Percentiles rank a stretch among this genome's conserved stretches.
These are phyloP conservation scores for Microcera coccophila DNA, from an alignment of 2,329 filamentous ascomycete genomes.

Conservation along the genomic window DNA sequence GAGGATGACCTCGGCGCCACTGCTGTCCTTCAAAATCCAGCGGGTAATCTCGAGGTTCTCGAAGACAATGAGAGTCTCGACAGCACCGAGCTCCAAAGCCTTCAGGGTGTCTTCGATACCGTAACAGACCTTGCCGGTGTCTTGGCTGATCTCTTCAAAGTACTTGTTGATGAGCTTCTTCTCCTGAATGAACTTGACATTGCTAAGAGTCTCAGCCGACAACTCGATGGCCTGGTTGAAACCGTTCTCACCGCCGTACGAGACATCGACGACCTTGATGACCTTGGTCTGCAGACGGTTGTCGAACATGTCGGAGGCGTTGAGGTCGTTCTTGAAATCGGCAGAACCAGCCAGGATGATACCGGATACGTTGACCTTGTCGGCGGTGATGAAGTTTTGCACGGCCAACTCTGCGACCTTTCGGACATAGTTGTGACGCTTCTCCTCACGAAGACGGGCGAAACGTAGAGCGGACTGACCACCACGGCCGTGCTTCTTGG, in stretches of 20 bases:
- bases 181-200: slow-evolving; percentile 99
- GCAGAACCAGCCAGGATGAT: slow-evolving; percentile 94
- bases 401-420: slow-evolving; percentile 97
- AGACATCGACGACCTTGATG: slow-evolving; percentile 99
- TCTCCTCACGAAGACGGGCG: slow-evolving; percentile 97
- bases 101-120: slow-evolving; percentile 97
- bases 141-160: slow-evolving; percentile 98
- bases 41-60: slow-evolving; percentile 95
- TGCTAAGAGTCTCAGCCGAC: slow-evolving; percentile 89
- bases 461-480: slow-evolving; percentile 99
- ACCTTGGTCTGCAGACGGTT: slow-evolving; percentile 87
- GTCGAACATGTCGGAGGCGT: slow-evolving; percentile 97
- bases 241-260: slow-evolving; percentile 97
- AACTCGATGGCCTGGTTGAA: slow-evolving; percentile 99
- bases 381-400: slow-evolving; percentile 97
- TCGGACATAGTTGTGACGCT: slow-evolving; percentile 99
- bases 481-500: slow-evolving; percentile 99
- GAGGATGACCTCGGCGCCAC: slow-evolving; percentile 67
- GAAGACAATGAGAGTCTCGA: slow-evolving; percentile 91
- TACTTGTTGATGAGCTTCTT: slow-evolving; percentile 99
- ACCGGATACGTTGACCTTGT: slow-evolving; percentile 97
- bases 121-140: slow-evolving; percentile 95
- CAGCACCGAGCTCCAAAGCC: slow-evolving; percentile 90
- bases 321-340: slow-evolving; percentile 99
- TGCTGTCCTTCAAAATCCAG: slow-evolving; percentile 80